Evolutionary conservation across 2,329 filamentous ascomycete species (phyloP).

Genomic region (Blastomyces emzantsi): DNA sequence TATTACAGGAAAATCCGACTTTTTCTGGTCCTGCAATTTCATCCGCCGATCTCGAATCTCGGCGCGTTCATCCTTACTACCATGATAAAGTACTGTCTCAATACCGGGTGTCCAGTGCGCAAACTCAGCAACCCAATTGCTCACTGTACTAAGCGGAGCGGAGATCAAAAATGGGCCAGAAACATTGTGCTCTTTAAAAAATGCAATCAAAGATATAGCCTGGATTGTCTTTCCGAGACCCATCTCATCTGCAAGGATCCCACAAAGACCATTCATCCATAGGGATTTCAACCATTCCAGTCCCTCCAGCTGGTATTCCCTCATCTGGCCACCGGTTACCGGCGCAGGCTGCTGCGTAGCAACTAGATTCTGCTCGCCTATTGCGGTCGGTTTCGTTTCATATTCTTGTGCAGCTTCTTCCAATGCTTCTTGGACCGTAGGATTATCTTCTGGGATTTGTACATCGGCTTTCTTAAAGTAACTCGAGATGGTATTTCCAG

Average conservation of each 20-base stretch:
- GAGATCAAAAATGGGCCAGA: slow-evolving; percentile 89
- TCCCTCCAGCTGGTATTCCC: slow-evolving; percentile 88
- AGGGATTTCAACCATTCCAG: slow-evolving; percentile 80
- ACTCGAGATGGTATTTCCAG: slow-evolving; percentile 44
- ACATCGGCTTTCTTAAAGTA: slow-evolving; percentile 55
- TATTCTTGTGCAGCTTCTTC: slow-evolving; percentile 51
- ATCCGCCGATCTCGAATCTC: slow-evolving; percentile 65
- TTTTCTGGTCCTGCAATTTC: slow-evolving; percentile 55
- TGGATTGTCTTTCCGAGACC: slow-evolving; percentile 88
- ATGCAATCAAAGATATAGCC: slow-evolving; percentile 76
- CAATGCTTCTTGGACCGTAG: slow-evolving; percentile 48
- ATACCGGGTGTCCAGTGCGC: slow-evolving; percentile 81
- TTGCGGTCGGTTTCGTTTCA: slow-evolving; percentile 49
- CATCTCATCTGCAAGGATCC: slow-evolving; percentile 92
- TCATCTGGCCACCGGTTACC: slow-evolving; percentile 81
- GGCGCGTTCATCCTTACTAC: slow-evolving; percentile 66
- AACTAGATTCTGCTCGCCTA: slow-evolving; percentile 57
- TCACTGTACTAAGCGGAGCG: slow-evolving; percentile 80
- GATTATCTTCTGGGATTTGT: slow-evolving; percentile 44
- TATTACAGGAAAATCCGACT: slow-evolving; percentile 73
- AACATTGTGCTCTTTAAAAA: slow-evolving; percentile 75
- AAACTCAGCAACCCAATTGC: slow-evolving; percentile 95
- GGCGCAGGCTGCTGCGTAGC: slow-evolving; percentile 80
- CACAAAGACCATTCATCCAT: slow-evolving; percentile 85
- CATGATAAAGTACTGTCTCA: slow-evolving; percentile 85